Evolutionary conservation across 331 rosid genomes (phyloP), one percentile per base, ranked within the genome.

Genomic region (Malus hybrid): DNA sequence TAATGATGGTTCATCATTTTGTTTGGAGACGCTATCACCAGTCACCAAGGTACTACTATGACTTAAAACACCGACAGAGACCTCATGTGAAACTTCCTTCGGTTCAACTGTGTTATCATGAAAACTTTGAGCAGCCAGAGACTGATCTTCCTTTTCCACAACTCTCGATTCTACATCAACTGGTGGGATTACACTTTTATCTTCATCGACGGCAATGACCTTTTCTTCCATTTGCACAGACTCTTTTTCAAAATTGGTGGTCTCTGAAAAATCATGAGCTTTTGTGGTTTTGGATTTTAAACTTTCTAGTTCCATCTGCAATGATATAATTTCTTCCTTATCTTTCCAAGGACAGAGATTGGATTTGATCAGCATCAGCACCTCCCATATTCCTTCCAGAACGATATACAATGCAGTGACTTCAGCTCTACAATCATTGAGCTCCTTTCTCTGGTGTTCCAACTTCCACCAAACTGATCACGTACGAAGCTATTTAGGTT

Each of bases 351-450:
- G 87, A 82, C 67, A 80, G 81, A 71, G 87, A 77, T 79, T 83
- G 90, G 60, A 75, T 81, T 83, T 78, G 72, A 73, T 86, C 80
- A 68, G 76, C 76, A 65, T 94, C 91, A 73, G 63, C 57, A 50
- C 71, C 81, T 54, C 73, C 75, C 29, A 79, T 77, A 85, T 76
- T 81, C 69, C 63, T 73, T 74, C 91, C 90, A 36, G 79, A 84
- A 69, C 5, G 70, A 82, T 87, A 92, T 67, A 90, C 85, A 92
- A 85, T 22, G 96, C 87, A 66, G 93, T 86, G 83, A 94, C 88
- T 88, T 94, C 99, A 80, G 91, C 83, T 85, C 90, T 86, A 79
- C 97, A 90, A 69, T 81, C 92, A 87, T 83, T 88, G 78, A 92
- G 86, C 66, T 92, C 93, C 88, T 87, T 88, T 67, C 96, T 85